phyloP scores from a whole-genome alignment of 306 rosid species.

The Styphnolobium japonicum region DNA sequence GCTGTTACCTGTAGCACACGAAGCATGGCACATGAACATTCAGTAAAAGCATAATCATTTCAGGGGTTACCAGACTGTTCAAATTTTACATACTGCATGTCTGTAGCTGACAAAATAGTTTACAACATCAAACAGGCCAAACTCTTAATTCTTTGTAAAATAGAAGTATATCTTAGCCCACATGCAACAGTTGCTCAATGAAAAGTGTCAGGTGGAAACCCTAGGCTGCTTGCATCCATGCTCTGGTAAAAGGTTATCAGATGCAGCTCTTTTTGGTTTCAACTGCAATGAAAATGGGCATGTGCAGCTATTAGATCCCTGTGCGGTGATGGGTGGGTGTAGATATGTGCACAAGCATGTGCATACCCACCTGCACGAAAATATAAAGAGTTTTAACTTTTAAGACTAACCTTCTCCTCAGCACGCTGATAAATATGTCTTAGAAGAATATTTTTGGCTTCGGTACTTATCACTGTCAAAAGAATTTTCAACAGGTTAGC shows the following conservation, averaged over 20 bases:
- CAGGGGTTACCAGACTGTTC: not conserved
- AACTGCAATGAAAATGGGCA: conserved; percentile 50
- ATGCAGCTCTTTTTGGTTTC: conserved; percentile 76
- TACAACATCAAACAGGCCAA: conserved; percentile 20
- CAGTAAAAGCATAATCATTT: conserved; percentile 19
- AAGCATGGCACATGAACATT: not conserved
- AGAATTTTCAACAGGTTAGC: conserved; percentile 29
- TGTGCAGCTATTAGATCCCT: conserved; percentile 16
- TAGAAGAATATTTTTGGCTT: conserved; percentile 69
- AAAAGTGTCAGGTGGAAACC: conserved; percentile 41
- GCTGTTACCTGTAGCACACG: not conserved
- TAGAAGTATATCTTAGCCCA: not conserved
- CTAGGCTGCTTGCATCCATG: conserved; percentile 78
- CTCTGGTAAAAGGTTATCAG: conserved; percentile 62
- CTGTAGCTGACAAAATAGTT: conserved; percentile 1
- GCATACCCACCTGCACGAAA: conserved; percentile 7
- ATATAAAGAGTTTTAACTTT: not conserved
- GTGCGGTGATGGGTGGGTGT: not conserved
- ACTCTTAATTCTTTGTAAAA: not conserved
- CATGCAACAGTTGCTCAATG: conserved; percentile 17
- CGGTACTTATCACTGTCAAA: conserved; percentile 75
- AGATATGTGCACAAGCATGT: not conserved
- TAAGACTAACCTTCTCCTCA: conserved; percentile 41
- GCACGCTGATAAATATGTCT: conserved; percentile 80
- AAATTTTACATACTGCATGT: conserved; percentile 16